Conservation (phyloP, 768 basidiomycete species). For the Candolleomyces aberdarensis region DNA sequence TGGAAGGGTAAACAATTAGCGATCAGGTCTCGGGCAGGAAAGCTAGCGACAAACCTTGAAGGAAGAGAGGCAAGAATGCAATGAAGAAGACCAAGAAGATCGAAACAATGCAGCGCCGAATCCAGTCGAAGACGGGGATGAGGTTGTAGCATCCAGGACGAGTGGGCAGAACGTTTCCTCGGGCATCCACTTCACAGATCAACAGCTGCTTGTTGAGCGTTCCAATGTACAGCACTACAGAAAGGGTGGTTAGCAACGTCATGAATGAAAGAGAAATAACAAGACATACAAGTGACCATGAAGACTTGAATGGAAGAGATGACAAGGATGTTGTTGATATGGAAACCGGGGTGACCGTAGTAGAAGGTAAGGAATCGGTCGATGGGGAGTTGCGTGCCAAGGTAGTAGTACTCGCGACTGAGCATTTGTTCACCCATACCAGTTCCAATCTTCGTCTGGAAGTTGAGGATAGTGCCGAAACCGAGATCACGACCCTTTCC, state of each 20-base stretch:
- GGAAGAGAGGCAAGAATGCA: conserved; percentile 92
- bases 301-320: conserved; percentile 98
- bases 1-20: conserved; percentile 23
- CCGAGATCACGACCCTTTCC: conserved; percentile 99
- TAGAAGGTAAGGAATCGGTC: conserved; percentile 99
- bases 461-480: conserved; percentile 98
- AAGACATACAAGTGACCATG: conserved; percentile 83
- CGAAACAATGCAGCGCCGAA: conserved; percentile 91
- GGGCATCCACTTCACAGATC: conserved; percentile 84
- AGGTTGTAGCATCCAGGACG: conserved; percentile 96
- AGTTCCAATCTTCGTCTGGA: conserved; percentile 99
- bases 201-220: conserved; percentile 92
- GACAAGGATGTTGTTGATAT: conserved; percentile 99
- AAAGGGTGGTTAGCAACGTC: too few relatives aligned
- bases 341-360: conserved; percentile 99
- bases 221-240: conserved; percentile 93
- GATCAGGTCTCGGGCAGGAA: background rate
- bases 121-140: conserved; percentile 96
- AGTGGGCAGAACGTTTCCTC: conserved; percentile 74
- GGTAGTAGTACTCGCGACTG: conserved; percentile 98
- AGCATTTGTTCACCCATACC: conserved; percentile 99
- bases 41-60: conserved; percentile 66
- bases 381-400: conserved; percentile 96
- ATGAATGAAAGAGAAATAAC: conserved; percentile 1
- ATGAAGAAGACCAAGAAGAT: conserved; percentile 99